Evolutionary conservation across 208 protist genomes (phyloP), one percentile per base, ranked within the genome.

Genomic region (Acanthamoeba castellanii): DNA sequence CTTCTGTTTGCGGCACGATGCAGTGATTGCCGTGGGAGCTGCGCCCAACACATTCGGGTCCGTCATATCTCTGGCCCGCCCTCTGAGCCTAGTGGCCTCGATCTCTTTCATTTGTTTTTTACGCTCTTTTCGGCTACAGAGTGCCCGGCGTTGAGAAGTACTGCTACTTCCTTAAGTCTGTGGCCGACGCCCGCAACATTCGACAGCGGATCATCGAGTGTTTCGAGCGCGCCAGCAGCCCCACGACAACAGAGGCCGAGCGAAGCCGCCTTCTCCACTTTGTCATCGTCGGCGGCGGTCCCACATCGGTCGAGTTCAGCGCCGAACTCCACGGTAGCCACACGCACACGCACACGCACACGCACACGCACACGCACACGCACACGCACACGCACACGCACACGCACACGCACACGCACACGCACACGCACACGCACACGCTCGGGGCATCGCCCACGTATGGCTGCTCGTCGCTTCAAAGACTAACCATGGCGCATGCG

Each of bases 251-350:
- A 5, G 94, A 82, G 11, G 95, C 94, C 27, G 97, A 97, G 22
- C 74, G 94, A 37, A 93, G 87, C 61, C 95, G 94, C 30, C 37
- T 97, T 20, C 68, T 98, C n/a, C 82, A 95, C 20, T 97, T 97
- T 91, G 97, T 98, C 0, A 92, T 98, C 6, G 97, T 97, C 14
- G 97, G 97, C 14, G 97, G 97, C 30, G 97, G 97, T 4, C 96
- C 97, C 16, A 98, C 97, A 5, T 96, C 96, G 30, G 95, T 97
- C 16, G 97, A 98, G 94, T 96, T 94, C 94, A 95, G 96, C 1
- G 95, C 96, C 4, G 97, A 98, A 74, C 81, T 98, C 3, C 85
- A 96, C 68, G 97, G 97, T 93, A 34, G 70, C 22, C 81, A 95
- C 66, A 27, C 93, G 30, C 34, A 55, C 34, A 27, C 72, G 0